Base-by-base conservation (phyloP, 805 yeast species). In the Lachancea dasiensis region DNA sequence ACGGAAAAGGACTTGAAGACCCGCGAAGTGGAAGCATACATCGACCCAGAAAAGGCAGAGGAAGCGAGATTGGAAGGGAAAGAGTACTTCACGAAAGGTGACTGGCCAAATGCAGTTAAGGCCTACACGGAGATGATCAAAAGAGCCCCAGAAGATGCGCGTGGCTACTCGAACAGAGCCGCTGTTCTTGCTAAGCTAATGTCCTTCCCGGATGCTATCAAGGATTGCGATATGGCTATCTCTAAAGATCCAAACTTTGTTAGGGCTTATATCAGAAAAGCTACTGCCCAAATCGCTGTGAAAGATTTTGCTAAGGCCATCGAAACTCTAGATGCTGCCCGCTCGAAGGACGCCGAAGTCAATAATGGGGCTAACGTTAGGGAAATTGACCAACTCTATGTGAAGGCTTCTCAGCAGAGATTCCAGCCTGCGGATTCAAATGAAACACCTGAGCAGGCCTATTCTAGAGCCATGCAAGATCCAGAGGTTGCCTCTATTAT, bases 111-210 rank as follows among this genome's bases (percentile, higher is more conserved):
- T 48, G 97, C 97, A 16, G 96, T 92, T 30, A 83, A 84, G 61
- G 83, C 95, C 4, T 92, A 92, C 66, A 73, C 94, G 34, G 98
- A 92, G 67, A 92, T 92, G 89, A 72, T 90, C 53, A 86, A 87
- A 67, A 83, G 99, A 62, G 87, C 89, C n/a, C 99, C 99, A 40
- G 78, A 78, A 40, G 97, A 92, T 64, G 94, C 95, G 17, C 79
- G 96, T 64, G 97, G 97, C 41, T 92, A 87, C 64, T 87, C 95
- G 24, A 92, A 92, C 70, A 83, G 99, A 67, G 98, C 99, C 37
- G 98, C 98, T 27, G 95, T 95, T 1, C 75, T 83, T 59, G 81
- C 95, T 32, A 92, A 92, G 65, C 75, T 92, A 50, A 77, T 90
- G 84, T 86, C 96, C 9, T 92, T 90, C 83, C 97, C 97, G 14